Percentiles rank a stretch among this genome's conserved stretches.
Conservation (phyloP, 2,329 filamentous ascomycete genomes). For the Pezicula neosporulosa region DNA sequence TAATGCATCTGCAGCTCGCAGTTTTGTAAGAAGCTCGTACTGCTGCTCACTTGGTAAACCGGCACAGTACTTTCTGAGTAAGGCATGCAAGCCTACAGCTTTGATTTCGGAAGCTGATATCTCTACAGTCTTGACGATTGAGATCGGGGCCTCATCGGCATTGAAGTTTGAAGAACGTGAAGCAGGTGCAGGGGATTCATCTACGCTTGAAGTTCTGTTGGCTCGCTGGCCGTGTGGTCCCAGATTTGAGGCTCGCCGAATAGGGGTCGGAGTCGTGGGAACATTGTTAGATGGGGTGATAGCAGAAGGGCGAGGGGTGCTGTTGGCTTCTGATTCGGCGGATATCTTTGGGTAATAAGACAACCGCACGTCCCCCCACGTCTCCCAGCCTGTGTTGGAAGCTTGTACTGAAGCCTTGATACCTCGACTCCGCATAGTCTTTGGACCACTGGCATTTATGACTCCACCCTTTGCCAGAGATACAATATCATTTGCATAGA, state of each 20-base stretch:
- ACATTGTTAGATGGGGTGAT: constrained; percentile 19
- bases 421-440: constrained; percentile 23
- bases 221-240: constrained; percentile 26
- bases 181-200: constrained; percentile 30
- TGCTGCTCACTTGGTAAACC: constrained; percentile 69
- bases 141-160: constrained; percentile 20
- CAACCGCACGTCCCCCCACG: constrained; percentile 78
- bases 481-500: constrained; percentile 82
- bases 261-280: constrained; percentile 29
- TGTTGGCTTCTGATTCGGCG: constrained; percentile 25
- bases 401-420: constrained; percentile 14
- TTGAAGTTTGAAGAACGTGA: constrained; percentile 16
- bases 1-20: constrained; percentile 82
- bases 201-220: constrained; percentile 28
- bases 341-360: constrained; percentile 62
- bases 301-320: constrained; percentile 20
- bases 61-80: constrained; percentile 51
- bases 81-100: constrained; percentile 50
- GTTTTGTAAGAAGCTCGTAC: constrained; percentile 81
- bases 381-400: constrained; percentile 55
- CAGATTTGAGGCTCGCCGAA: constrained; percentile 29
- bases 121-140: constrained; percentile 26
- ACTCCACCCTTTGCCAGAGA: constrained; percentile 62
- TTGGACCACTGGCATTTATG: constrained; percentile 28
- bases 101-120: constrained; percentile 54